These are phyloP conservation scores for Hondaea fermentalgiana DNA, from an alignment of 108 stramenopile species.

Conservation along the genomic window DNA sequence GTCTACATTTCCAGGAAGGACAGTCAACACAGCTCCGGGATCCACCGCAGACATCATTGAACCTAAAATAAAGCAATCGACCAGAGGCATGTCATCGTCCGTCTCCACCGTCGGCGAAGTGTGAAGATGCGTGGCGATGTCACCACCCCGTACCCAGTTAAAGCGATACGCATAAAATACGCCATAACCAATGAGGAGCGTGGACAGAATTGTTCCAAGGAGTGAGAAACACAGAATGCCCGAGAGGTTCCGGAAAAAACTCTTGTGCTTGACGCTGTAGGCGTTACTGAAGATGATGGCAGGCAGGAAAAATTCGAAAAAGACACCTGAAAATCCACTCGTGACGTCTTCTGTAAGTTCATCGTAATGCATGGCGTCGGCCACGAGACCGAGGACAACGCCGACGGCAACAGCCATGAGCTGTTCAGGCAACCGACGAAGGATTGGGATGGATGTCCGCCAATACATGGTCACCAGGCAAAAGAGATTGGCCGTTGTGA, in stretches of 20 bases:
- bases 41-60: conserved; percentile 84
- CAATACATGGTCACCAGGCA: conserved; percentile 8
- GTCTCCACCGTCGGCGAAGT: conserved; percentile 39
- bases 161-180: conserved; percentile 58
- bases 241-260: conserved; percentile 86
- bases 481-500: not conserved
- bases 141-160: conserved; percentile 60
- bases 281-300: conserved; percentile 94
- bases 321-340: conserved; percentile 37
- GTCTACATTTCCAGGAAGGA: conserved; percentile 70
- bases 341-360: not conserved
- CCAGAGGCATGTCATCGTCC: not conserved
- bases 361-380: not conserved
- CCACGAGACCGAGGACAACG: not conserved
- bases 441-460: not conserved
- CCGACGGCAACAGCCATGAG: not conserved
- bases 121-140: conserved; percentile 67
- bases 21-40: conserved; percentile 83
- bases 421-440: not conserved
- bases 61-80: conserved; percentile 68
- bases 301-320: conserved; percentile 85
- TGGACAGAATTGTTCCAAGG: conserved; percentile 77
- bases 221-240: conserved; percentile 81
- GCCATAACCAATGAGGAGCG: conserved; percentile 75
- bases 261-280: conserved; percentile 61